Percentiles rank a stretch among this genome's conserved stretches.
Conservation (phyloP, 805 yeast species). For the Danielia reshetovae region DNA sequence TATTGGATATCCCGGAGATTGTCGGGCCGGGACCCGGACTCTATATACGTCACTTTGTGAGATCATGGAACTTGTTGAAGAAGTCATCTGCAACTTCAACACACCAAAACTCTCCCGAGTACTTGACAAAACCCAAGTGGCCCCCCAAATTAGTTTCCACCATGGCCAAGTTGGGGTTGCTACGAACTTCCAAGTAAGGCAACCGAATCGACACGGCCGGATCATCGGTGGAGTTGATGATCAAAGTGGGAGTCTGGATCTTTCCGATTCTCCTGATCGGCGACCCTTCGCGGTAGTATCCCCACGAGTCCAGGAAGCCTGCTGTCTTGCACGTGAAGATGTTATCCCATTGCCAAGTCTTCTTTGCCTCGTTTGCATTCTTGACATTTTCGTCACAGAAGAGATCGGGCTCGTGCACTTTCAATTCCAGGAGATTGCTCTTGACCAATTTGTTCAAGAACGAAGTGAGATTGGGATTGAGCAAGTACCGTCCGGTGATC, state of each 20-base stretch:
- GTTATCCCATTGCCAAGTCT: constrained; percentile 59
- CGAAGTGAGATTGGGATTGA: constrained; percentile 29
- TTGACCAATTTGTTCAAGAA: constrained; percentile 31
- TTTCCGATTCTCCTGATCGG: constrained; percentile 48
- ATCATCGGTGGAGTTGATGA: constrained; percentile 67
- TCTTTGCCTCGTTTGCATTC: constrained; percentile 39
- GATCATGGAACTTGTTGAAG: constrained; percentile 20
- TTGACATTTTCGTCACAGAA: constrained; percentile 38
- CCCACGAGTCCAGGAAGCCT: constrained; percentile 59
- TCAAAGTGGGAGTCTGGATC: constrained; percentile 60
- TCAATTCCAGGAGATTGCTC: constrained; percentile 33
- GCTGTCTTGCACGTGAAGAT: constrained; percentile 59
- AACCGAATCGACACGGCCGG: constrained; percentile 61
- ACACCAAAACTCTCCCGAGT: constrained; percentile 62
- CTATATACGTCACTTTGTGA: neutral
- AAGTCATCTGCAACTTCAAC: constrained; percentile 35
- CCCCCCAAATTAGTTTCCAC: constrained; percentile 70
- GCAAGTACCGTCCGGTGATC: constrained; percentile 31
- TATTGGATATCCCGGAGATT: neutral
- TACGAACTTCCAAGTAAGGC: constrained; percentile 47
- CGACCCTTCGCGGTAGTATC: constrained; percentile 64
- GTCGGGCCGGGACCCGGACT: neutral
- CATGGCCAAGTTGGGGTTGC: constrained; percentile 58
- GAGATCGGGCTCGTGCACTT: constrained; percentile 23
- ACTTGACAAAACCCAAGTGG: constrained; percentile 74